Evolutionary conservation across 495 filamentous ascomycete genomes (phyloP).

Genomic region (Sphaerosporella brunnea): DNA sequence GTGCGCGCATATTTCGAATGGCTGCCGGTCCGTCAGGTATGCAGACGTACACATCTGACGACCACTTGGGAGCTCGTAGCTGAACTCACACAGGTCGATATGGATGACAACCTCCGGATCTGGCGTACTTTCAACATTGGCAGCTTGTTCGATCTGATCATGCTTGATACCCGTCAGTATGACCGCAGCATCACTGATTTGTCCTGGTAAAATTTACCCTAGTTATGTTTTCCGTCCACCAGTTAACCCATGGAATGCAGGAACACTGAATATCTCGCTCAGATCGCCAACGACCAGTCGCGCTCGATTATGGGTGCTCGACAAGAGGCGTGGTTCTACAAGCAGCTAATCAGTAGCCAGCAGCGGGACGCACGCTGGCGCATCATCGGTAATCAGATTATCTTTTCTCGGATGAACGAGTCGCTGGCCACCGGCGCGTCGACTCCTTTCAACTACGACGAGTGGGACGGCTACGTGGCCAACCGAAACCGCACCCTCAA

Average conservation of each 20-base stretch:
- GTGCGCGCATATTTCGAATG: constrained; percentile 58
- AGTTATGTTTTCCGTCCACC: background rate
- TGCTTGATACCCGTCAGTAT: constrained; percentile 52
- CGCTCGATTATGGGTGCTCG: constrained; percentile 45
- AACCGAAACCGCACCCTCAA: constrained; percentile 46
- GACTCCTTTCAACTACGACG: constrained; percentile 40
- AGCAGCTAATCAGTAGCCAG: constrained; percentile 35
- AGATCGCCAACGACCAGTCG: constrained; percentile 38
- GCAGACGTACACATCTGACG: too few relatives aligned
- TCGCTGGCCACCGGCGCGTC: constrained; percentile 28
- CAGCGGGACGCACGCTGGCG: constrained; percentile 43
- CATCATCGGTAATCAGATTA: constrained; percentile 46
- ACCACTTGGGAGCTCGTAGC: too few relatives aligned
- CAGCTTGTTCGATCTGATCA: constrained; percentile 45
- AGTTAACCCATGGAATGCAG: constrained; percentile 12
- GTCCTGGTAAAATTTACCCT: constrained; percentile 27
- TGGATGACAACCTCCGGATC: constrained; percentile 53
- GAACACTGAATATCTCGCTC: constrained; percentile 40
- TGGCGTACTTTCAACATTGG: constrained; percentile 51
- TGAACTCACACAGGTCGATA: constrained; percentile 31
- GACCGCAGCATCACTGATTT: constrained; percentile 39
- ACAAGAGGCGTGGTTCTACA: constrained; percentile 55
- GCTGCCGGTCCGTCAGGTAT: constrained; percentile 33
- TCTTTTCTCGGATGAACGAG: constrained; percentile 41
- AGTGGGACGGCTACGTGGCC: constrained; percentile 45